Base-by-base conservation (phyloP, 108 stramenopile genomes). In the Chaetoceros tenuissimus region DNA sequence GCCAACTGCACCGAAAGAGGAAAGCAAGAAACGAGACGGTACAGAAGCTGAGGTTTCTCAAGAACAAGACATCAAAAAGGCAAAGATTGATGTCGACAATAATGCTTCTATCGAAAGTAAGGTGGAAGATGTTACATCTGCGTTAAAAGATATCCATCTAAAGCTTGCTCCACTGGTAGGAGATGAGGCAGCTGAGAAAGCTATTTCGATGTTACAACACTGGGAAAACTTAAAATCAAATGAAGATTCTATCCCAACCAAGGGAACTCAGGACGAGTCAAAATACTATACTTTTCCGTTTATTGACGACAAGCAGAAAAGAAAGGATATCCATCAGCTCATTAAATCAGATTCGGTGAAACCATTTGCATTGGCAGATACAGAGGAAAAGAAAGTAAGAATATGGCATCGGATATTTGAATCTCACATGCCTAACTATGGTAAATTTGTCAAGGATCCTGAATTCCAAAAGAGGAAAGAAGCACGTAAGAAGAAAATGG, bases 351-450 rank as follows among this genome's bases (percentile, higher is more conserved):
- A 65, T 31, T 54, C 64, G 28, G 49, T 77, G 26, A 51, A 44
- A 23, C 55, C 61, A 21, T 56, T 64, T 46, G 89, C 85, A 49
- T 65, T 69, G 48, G 77, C 80, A 29, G 85, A 92, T 48, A 88
- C 80, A 26, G 46, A 67, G 24, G 82, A 89, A 31, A 74, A 77
- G 5, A 55, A 54, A 25, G 73, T 93, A 46, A 77, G 92, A 8
- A 63, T 93, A 46, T 87, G 87, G 87, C 92, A 82, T 51, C 62
- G 21, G 8, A 57, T 50, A 21, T 85, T 81, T 64, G 75, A 81
- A 67, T 70, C 57, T 20, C 72, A 85, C 59, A 85, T 85, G 81
- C 82, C 87, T 47, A 75, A 74, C 31, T 87, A 83, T 64, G 59
- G 71, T 53, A 59, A 56, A 31, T 74, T 71, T 43, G 59, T 67